Conservation (phyloP, 1,284 basidiomycete species). For the Xerocomus minutiporus region DNA sequence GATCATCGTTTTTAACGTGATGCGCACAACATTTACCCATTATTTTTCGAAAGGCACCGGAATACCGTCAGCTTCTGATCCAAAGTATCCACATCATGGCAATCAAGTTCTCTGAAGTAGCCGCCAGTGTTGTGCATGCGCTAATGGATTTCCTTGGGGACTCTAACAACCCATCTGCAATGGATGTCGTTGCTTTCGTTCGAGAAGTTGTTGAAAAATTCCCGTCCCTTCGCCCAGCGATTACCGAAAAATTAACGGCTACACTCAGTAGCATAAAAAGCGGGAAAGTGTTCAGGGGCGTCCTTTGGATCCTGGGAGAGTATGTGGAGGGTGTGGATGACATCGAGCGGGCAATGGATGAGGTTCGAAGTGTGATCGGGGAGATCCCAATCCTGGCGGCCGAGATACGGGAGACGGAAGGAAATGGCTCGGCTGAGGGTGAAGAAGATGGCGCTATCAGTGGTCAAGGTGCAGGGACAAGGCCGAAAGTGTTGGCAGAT, state of each 20-base stretch:
- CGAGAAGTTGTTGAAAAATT: conserved; percentile 98
- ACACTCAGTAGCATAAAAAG: conserved; percentile 91
- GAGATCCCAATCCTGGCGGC: conserved; percentile 95
- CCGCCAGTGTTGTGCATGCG: conserved; percentile 92
- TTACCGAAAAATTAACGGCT: conserved; percentile 82
- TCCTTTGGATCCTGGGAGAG: conserved; percentile 98
- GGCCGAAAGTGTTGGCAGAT: conserved; percentile 82
- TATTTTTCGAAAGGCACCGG: conserved; percentile 60
- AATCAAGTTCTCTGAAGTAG: conserved; percentile 97
- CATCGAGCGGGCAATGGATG: conserved; percentile 73
- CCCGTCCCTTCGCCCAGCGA: conserved; percentile 79
- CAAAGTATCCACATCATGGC: conserved; percentile 97
- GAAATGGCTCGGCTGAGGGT: conserved; percentile 38
- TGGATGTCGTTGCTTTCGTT: conserved; percentile 96
- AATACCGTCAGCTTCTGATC: conserved; percentile 95
- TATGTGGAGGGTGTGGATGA: conserved; percentile 70
- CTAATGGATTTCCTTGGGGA: conserved; percentile 99
- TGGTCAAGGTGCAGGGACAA: conserved; percentile 37
- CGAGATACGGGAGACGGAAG: conserved; percentile 76
- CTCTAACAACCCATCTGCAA: conserved; percentile 90
- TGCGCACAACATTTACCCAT: neutral
- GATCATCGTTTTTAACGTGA: neutral
- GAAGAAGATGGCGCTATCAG: conserved; percentile 39
- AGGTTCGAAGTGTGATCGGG: conserved; percentile 85
- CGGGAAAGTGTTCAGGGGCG: conserved; percentile 95